Percentiles rank a stretch among this genome's conserved stretches.
These are phyloP conservation scores for Aureobasidium musti DNA, from an alignment of 2,329 filamentous ascomycete genomes.

Conservation along the genomic window DNA sequence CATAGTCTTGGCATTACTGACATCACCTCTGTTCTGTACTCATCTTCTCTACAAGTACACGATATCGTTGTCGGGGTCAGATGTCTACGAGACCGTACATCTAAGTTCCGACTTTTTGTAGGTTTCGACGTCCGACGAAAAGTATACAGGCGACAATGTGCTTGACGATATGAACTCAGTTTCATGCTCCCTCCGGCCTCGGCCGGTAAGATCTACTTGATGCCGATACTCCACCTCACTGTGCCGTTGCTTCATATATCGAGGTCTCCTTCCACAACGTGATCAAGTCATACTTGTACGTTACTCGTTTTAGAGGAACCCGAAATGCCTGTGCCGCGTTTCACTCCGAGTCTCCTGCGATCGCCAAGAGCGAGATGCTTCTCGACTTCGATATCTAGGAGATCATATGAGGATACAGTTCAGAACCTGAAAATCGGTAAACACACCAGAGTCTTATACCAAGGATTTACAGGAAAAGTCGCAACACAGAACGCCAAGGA, in stretches of 20 bases:
- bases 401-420: conserved; percentile 62
- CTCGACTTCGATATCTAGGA: conserved; percentile 37
- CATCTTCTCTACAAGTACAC: background rate
- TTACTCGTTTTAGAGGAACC: background rate
- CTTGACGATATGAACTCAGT: background rate
- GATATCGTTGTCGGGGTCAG: background rate
- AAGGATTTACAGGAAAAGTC: conserved; percentile 68
- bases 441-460: conserved; percentile 68
- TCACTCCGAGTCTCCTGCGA: background rate
- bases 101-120: background rate
- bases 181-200: background rate
- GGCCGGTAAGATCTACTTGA: conserved; percentile 7
- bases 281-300: background rate
- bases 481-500: conserved; percentile 76
- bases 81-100: background rate
- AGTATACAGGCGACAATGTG: background rate
- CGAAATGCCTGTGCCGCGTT: background rate
- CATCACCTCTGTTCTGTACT: conserved; percentile 11
- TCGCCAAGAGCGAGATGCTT: conserved; percentile 32
- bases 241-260: background rate
- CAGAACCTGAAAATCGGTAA: conserved; percentile 66
- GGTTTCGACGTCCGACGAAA: no score
- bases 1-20: conserved; percentile 20
- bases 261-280: background rate
- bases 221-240: conserved; percentile 3